These are phyloP conservation scores for Quercus alba DNA, from an alignment of 306 rosid genomes.

Conservation along the genomic window DNA sequence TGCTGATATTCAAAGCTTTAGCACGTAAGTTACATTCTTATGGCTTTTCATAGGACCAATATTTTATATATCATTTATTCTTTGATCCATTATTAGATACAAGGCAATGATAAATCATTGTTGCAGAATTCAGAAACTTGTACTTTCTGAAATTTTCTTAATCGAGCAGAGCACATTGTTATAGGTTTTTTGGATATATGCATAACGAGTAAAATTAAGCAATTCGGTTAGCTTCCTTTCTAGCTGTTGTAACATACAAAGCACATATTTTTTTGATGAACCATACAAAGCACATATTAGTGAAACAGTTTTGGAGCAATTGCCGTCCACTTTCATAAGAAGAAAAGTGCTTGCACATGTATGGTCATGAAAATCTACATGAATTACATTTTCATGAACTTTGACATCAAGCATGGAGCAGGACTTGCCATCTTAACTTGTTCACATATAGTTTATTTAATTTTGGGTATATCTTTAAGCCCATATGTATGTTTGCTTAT, in stretches of 20 bases:
- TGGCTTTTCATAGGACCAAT: not conserved
- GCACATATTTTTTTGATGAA: not conserved
- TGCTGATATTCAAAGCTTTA: slow-evolving; percentile 42
- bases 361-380: not conserved
- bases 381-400: not conserved
- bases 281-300: not conserved
- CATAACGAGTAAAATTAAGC: not conserved
- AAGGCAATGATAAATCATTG: not conserved
- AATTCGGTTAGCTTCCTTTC: not conserved
- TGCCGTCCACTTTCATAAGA: not conserved
- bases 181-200: not conserved
- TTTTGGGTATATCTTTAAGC: no score
- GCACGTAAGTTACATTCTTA: slow-evolving; percentile 53
- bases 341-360: not conserved
- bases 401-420: not conserved
- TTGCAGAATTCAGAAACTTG: not conserved
- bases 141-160: not conserved
- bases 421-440: not conserved
- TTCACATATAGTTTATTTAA: no score
- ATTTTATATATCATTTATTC: not conserved
- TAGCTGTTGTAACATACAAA: not conserved
- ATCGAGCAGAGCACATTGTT: not conserved
- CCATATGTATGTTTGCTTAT: not conserved
- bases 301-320: not conserved
- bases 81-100: no score